phyloP scores from a whole-genome alignment of 2,329 filamentous ascomycete species.

The Magnaporthiopsis incrustans region DNA sequence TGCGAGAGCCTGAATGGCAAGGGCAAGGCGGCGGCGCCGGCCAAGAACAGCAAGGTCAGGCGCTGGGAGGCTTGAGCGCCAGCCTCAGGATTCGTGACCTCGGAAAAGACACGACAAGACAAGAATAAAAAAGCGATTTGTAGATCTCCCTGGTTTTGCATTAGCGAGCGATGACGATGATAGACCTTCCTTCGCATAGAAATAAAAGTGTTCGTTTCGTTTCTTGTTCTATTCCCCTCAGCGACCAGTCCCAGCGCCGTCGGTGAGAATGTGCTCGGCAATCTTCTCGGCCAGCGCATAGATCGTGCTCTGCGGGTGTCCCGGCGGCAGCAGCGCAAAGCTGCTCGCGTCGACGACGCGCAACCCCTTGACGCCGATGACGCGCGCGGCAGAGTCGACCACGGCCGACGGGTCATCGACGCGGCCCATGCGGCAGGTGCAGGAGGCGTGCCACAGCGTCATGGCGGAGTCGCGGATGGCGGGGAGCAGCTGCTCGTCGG shows the following conservation, averaged over 20 bases:
- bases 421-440: constrained; percentile 26
- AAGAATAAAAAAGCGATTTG: no score
- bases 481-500: constrained; percentile 4
- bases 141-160: no score
- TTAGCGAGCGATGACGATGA: background rate
- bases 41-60: no score
- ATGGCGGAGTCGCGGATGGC: background rate
- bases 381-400: constrained; percentile 14
- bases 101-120: no score
- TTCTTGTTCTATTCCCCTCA: background rate
- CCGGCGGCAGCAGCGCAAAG: constrained; percentile 12
- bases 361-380: constrained; percentile 14
- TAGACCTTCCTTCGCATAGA: background rate
- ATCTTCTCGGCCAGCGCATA: constrained; percentile 19
- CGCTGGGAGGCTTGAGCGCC: no score
- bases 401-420: constrained; percentile 11
- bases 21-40: no score
- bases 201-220: background rate
- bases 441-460: constrained; percentile 18
- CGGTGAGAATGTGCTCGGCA: constrained; percentile 11
- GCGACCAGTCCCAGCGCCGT: background rate
- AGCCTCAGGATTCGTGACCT: no score
- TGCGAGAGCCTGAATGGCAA: background rate
- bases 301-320: constrained; percentile 15
- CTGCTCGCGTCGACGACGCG: constrained; percentile 16